A percentile compares a stretch with the other conserved stretches of the same genome.
Evolutionary conservation across 352 stramenopile genomes (phyloP).

Genomic region (Pythium dissotocum): DNA sequence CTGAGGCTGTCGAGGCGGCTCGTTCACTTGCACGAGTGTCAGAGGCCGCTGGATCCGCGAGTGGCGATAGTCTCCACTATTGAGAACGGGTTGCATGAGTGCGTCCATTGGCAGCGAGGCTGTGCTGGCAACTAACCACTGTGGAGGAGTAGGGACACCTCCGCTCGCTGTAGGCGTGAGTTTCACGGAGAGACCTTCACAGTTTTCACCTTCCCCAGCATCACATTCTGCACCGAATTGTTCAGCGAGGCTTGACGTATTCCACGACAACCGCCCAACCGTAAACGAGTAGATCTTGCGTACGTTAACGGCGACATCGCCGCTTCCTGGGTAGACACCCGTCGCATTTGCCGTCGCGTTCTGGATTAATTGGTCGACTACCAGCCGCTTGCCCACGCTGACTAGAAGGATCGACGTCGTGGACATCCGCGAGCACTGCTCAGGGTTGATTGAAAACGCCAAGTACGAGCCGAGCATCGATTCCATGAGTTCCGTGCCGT

Average conservation of each 20-base stretch:
- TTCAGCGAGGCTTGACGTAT: background rate
- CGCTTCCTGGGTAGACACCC: background rate
- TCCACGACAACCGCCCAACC: background rate
- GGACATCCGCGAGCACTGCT: background rate
- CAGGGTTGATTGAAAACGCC: background rate
- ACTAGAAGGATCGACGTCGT: background rate
- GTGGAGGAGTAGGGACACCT: background rate
- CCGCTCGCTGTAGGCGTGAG: background rate
- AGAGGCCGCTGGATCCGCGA: background rate
- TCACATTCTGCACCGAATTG: background rate
- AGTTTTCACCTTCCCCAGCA: background rate
- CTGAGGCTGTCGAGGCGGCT: background rate
- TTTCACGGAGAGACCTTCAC: background rate
- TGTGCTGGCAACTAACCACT: background rate
- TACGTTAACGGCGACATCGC: background rate
- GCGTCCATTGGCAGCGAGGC: background rate
- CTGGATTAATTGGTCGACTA: background rate
- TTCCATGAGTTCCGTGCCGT: background rate
- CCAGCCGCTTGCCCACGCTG: background rate
- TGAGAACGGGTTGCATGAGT: background rate
- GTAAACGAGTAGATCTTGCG: constrained; percentile 4
- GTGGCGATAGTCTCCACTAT: background rate
- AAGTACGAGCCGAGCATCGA: background rate
- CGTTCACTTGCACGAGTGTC: background rate
- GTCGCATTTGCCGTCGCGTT: background rate